A percentile compares a stretch with the other conserved stretches of the same genome.
Conservation (phyloP, 2,329 filamentous ascomycete species). For the Sporothrix curviconia region DNA sequence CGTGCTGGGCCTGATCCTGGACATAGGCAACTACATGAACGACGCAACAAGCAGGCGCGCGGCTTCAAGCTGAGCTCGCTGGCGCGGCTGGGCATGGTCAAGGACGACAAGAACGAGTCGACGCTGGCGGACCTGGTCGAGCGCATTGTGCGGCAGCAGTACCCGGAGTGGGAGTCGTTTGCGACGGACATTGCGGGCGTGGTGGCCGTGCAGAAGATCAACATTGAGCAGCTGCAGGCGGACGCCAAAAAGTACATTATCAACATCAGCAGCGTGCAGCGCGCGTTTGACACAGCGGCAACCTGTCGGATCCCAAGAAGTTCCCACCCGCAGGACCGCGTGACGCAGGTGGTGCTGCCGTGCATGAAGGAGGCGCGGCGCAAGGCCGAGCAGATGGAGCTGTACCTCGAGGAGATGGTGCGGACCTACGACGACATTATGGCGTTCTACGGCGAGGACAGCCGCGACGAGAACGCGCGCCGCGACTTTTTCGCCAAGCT, state of each 20-base stretch:
- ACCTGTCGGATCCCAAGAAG: constrained; percentile 90
- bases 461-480: constrained; percentile 82
- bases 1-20: constrained; percentile 87
- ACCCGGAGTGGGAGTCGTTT: constrained; percentile 91
- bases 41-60: constrained; percentile 94
- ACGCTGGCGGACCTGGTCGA: constrained; percentile 94
- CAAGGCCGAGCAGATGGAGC: constrained; percentile 91
- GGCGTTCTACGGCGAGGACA: constrained; percentile 93
- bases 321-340: constrained; percentile 97
- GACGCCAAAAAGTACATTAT: constrained; percentile 91
- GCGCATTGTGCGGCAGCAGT: constrained; percentile 91
- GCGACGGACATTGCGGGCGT: constrained; percentile 77
- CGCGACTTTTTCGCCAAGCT: constrained; percentile 95
- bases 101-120: constrained; percentile 97
- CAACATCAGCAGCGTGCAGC: constrained; percentile 90
- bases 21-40: constrained; percentile 99
- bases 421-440: constrained; percentile 92
- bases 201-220: constrained; percentile 76
- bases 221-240: constrained; percentile 80
- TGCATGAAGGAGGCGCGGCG: constrained; percentile 94
- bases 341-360: constrained; percentile 82
- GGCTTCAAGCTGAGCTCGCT: constrained; percentile 98
- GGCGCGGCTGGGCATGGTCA: constrained; percentile 89
- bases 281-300: constrained; percentile 86
- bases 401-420: constrained; percentile 90